These are phyloP conservation scores for Neurospora hispaniola DNA, from an alignment of 495 filamentous ascomycete species.

Conservation along the genomic window DNA sequence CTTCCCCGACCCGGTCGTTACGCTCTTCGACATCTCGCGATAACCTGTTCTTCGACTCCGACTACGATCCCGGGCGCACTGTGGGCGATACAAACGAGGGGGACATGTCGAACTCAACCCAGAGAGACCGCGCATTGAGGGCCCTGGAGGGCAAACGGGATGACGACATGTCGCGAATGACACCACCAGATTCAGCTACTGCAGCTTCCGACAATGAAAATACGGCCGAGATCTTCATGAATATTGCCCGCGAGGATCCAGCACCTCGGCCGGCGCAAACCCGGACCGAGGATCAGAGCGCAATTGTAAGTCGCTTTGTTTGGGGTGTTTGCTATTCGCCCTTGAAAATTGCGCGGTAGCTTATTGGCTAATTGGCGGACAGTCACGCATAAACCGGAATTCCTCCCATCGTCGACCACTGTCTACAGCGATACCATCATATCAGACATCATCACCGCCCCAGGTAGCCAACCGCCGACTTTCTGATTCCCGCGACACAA, in stretches of 20 bases:
- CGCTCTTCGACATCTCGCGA: conserved; percentile 40
- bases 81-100: conserved; percentile 28
- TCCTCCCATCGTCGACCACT: conserved; percentile 33
- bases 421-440: conserved; percentile 29
- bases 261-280: conserved; percentile 17
- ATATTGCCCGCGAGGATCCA: conserved; percentile 39
- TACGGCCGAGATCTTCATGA: conserved; percentile 43
- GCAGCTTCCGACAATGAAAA: conserved; percentile 34
- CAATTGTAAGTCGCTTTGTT: conserved; percentile 28
- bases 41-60: conserved; percentile 40
- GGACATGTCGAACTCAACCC: conserved; percentile 28
- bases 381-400: conserved; percentile 32
- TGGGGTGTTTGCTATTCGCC: neutral
- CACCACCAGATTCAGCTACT: conserved; percentile 30
- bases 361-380: conserved; percentile 5
- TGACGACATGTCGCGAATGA: conserved; percentile 29
- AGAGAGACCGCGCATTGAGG: conserved; percentile 39
- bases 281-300: conserved; percentile 25
- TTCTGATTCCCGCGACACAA: conserved; percentile 34
- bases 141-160: conserved; percentile 36
- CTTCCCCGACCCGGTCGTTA: conserved; percentile 40
- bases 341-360: neutral
- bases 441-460: conserved; percentile 28
- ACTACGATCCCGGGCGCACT: conserved; percentile 28
- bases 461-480: conserved; percentile 27